These are phyloP conservation scores for Mycena rebaudengoi DNA, from an alignment of 768 basidiomycete genomes.

Conservation along the genomic window DNA sequence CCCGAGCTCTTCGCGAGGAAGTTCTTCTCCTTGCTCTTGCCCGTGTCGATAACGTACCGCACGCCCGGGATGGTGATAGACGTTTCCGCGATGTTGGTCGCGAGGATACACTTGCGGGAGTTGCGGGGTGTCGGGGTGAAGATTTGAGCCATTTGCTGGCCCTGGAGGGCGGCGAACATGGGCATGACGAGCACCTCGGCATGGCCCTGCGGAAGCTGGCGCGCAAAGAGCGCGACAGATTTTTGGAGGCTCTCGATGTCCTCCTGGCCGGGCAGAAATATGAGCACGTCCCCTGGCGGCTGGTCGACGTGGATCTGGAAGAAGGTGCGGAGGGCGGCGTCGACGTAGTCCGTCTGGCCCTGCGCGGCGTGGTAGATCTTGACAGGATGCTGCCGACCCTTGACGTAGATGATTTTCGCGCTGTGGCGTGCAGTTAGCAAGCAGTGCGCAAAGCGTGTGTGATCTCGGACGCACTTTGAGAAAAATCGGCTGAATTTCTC, in stretches of 20 bases:
- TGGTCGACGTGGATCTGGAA: constrained; percentile 90
- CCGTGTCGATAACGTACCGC: constrained; percentile 94
- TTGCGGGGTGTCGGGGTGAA: constrained; percentile 73
- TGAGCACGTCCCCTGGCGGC: constrained; percentile 87
- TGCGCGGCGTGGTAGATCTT: constrained; percentile 80
- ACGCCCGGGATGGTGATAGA: constrained; percentile 97
- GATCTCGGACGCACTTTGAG: constrained; percentile 69
- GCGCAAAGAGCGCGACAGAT: constrained; percentile 73
- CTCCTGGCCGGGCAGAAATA: constrained; percentile 97
- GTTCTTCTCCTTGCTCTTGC: constrained; percentile 94
- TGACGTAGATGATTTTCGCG: constrained; percentile 88
- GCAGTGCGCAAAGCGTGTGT: too few species aligned
- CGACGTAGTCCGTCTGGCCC: constrained; percentile 84
- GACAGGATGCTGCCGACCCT: constrained; percentile 94
- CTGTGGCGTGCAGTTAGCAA: constrained; percentile 55
- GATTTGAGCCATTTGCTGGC: constrained; percentile 78
- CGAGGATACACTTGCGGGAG: constrained; percentile 90
- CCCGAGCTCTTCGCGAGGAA: constrained; percentile 76
- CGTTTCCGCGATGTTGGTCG: constrained; percentile 98
- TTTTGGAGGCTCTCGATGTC: constrained; percentile 92
- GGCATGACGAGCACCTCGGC: constrained; percentile 75
- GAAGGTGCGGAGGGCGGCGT: constrained; percentile 90
- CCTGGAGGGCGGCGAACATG: constrained; percentile 88
- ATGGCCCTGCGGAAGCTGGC: constrained; percentile 67
- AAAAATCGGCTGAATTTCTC: constrained; percentile 94